Conservation (phyloP, 345 rosid species). For the Lenwebbia sp. region DNA sequence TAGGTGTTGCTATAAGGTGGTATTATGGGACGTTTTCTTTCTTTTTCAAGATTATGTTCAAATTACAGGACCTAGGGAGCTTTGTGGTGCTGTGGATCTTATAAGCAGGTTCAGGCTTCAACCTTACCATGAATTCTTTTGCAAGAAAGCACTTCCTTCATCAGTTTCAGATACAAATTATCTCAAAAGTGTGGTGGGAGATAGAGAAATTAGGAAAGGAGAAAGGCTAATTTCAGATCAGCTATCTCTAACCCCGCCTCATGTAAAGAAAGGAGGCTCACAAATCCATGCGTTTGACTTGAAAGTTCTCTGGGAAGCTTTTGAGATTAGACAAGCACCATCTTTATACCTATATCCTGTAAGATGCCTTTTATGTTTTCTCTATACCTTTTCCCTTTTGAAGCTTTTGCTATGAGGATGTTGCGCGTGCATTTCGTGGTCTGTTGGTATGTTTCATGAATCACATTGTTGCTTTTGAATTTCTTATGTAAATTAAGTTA, state of each 20-base stretch:
- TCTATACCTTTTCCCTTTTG: not conserved
- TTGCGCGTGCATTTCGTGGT: not conserved
- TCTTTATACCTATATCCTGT: conserved; percentile 13
- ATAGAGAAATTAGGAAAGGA: conserved; percentile 26
- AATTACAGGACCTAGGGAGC: conserved; percentile 19
- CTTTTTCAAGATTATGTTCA: not conserved
- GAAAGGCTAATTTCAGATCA: conserved; percentile 29
- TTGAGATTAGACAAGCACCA: conserved; percentile 18
- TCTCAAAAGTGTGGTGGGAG: conserved; percentile 27
- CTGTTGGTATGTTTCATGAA: not conserved
- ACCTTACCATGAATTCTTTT: conserved; percentile 20
- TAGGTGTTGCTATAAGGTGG: not conserved
- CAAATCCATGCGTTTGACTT: conserved; percentile 15
- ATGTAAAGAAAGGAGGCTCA: conserved; percentile 6
- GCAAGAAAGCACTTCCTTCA: conserved; percentile 18
- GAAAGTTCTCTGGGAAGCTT: conserved; percentile 22
- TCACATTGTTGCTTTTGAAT: not conserved
- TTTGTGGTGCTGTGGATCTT: conserved; percentile 26
- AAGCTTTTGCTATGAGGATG: not conserved
- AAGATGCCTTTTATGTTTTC: not conserved
- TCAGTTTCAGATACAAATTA: conserved; percentile 21
- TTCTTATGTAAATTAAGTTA: not conserved
- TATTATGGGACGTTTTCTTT: not conserved
- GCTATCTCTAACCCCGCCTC: conserved; percentile 10
- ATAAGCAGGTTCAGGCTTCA: conserved; percentile 16